Evolutionary conservation across 345 rosid genomes (phyloP).

Genomic region (Hibiscus tridactylites): DNA sequence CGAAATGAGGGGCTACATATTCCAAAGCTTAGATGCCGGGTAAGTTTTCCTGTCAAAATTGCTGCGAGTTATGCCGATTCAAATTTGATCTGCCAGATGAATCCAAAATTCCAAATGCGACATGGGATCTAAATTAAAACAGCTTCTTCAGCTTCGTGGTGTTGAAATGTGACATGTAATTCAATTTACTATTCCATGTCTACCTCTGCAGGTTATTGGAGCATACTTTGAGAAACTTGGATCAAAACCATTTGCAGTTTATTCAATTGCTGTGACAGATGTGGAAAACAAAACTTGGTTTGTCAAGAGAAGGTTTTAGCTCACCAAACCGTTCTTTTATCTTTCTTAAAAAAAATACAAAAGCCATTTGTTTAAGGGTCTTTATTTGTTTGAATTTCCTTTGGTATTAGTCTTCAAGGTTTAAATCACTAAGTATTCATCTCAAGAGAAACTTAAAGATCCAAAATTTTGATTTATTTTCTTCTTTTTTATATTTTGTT

Average conservation of each 20-base stretch:
- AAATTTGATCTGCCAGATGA: slow-evolving; percentile 6
- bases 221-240: slow-evolving; percentile 91
- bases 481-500: slow-evolving; percentile 2
- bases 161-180: slow-evolving; percentile 1
- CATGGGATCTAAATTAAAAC: slow-evolving; percentile 9
- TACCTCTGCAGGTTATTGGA: slow-evolving; percentile 65
- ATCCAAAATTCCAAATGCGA: slow-evolving; percentile 1
- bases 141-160: slow-evolving; percentile 17
- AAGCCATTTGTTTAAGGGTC: not conserved
- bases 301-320: slow-evolving; percentile 88
- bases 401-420: slow-evolving; percentile 1
- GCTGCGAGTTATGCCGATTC: slow-evolving; percentile 7
- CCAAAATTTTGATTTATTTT: slow-evolving; percentile 1
- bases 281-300: slow-evolving; percentile 72
- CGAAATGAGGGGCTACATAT: slow-evolving; percentile 38
- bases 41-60: slow-evolving; percentile 30
- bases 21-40: slow-evolving; percentile 75
- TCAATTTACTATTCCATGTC: slow-evolving; percentile 10
- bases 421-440: not conserved
- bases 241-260: slow-evolving; percentile 95
- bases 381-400: not conserved
- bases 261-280: slow-evolving; percentile 94
- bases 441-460: slow-evolving; percentile 8
- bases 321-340: slow-evolving; percentile 14
- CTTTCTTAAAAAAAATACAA: not conserved